Evolutionary conservation across 257 asterid genomes (phyloP), one percentile per base, ranked within the genome.

Genomic region (Plantago ovata): DNA sequence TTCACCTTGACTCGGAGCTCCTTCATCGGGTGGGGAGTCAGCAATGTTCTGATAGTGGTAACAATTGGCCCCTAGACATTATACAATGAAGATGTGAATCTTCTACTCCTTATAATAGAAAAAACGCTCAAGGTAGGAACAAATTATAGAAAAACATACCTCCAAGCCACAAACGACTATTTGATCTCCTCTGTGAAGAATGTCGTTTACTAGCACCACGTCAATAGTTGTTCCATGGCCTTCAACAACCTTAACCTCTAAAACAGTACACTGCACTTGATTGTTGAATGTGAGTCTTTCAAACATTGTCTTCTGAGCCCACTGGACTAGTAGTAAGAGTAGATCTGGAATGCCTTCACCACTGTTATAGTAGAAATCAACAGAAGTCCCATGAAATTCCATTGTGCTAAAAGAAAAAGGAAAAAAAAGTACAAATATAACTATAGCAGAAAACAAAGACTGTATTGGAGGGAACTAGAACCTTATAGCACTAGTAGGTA

Each of bases 21-120:
- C 84, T 82, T 89, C 99, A 93, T 93, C n/a, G 99, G 99, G 72
- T 93, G 95, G 68, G 99, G 97, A 3, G 98, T 88, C 69, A 92
- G 66, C 69, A 93, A 70, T 9, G 99, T 97, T 79, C 99, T 82
- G 62, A 93, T 93, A 14, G 80, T 56, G 72, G 98, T 73, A 53
- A 79, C 89, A 67, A 93, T 85, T 58, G 99, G 99, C 43, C 87
- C 97, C 99, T 86, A 58, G 23, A 78, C 60, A 55, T 48, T 46
- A n/a, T 2, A 58, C 46, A 16, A 43, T 66, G 52, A 50, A 40
- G 21, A 21, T 65, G n/a, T n/a, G n/a, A 33, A 57, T 36, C 43
- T 42, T 66, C 66, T 48, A 42, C 56, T 42, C n/a, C n/a, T n/a
- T n/a, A n/a, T n/a, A n/a, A n/a, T n/a, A n/a, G n/a, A n/a, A 4